phyloP scores from a whole-genome alignment of 495 filamentous ascomycete species.

The Evansstolkia leycettana region DNA sequence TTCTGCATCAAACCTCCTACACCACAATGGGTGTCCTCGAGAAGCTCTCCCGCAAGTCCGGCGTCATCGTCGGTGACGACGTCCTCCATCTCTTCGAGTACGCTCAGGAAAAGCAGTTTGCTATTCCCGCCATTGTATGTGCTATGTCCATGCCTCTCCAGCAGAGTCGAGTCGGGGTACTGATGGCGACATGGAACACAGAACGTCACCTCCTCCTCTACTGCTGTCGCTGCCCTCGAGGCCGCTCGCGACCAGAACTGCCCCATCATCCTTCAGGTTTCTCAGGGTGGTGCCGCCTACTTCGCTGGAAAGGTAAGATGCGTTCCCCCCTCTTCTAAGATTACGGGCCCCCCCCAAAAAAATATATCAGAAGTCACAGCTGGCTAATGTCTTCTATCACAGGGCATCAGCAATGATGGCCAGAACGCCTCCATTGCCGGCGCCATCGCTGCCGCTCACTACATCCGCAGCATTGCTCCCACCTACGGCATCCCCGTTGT shows the following conservation, averaged over 20 bases:
- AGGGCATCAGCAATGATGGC: conserved; percentile 73
- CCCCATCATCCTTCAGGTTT: conserved; percentile 83
- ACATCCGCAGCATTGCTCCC: conserved; percentile 80
- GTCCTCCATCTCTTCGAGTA: conserved; percentile 73
- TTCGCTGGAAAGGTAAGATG: conserved; percentile 70
- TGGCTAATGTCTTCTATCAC: conserved; percentile 3
- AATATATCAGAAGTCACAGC: not conserved
- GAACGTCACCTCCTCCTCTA: conserved; percentile 89
- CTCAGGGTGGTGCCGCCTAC: conserved; percentile 88
- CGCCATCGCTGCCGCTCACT: conserved; percentile 79
- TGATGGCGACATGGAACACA: conserved; percentile 4
- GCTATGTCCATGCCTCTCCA: too few relatives aligned
- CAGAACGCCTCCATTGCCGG: conserved; percentile 84
- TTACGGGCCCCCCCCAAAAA: not conserved
- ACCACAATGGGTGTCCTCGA: conserved; percentile 51
- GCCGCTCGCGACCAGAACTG: conserved; percentile 81
- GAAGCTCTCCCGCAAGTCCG: conserved; percentile 61
- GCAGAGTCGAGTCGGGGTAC: too few relatives aligned
- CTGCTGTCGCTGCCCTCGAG: conserved; percentile 78
- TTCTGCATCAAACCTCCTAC: conserved; percentile 4
- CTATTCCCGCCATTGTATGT: conserved; percentile 82
- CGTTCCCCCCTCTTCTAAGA: not conserved
- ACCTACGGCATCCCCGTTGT: conserved; percentile 83
- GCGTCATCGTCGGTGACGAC: conserved; percentile 82
- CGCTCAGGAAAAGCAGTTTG: conserved; percentile 71